A percentile compares a stretch with the other conserved stretches of the same genome.
Conservation (phyloP, 1,284 basidiomycete genomes). For the Leccinum fallax region DNA sequence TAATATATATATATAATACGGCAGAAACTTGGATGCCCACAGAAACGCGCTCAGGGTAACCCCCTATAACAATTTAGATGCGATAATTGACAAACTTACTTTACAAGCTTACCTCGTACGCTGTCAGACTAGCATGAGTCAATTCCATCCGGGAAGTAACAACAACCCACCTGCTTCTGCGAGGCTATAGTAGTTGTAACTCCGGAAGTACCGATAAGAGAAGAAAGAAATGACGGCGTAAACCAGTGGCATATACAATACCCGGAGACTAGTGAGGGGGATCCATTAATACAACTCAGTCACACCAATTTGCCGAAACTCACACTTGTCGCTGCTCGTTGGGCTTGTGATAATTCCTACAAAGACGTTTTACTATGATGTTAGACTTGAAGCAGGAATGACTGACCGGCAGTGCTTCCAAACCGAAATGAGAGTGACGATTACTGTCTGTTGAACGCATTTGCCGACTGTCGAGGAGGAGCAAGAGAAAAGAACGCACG, state of each 20-base stretch:
- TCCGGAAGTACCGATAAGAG: conserved; percentile 82
- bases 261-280: conserved; percentile 47
- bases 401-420: conserved; percentile 62
- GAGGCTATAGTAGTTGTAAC: conserved; percentile 82
- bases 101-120: conserved; percentile 38
- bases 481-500: conserved; percentile 44
- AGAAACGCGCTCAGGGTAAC: conserved; percentile 79
- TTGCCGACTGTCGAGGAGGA: conserved; percentile 1
- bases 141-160: neutral
- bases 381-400: neutral
- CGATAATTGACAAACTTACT: conserved; percentile 31
- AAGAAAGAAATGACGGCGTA: conserved; percentile 89
- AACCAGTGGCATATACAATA: conserved; percentile 79
- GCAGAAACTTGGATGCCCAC: conserved; percentile 44
- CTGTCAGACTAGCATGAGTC: conserved; percentile 25
- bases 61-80: conserved; percentile 48
- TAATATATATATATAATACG: neutral
- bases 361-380: neutral
- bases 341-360: conserved; percentile 66
- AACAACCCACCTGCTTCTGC: conserved; percentile 62
- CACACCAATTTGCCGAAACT: conserved; percentile 28
- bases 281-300: neutral
- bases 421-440: conserved; percentile 60
- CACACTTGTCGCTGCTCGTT: conserved; percentile 78
- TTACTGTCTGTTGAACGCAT: conserved; percentile 49